Base-by-base conservation (phyloP, 352 stramenopile species). In the Blastocystis sp. region DNA sequence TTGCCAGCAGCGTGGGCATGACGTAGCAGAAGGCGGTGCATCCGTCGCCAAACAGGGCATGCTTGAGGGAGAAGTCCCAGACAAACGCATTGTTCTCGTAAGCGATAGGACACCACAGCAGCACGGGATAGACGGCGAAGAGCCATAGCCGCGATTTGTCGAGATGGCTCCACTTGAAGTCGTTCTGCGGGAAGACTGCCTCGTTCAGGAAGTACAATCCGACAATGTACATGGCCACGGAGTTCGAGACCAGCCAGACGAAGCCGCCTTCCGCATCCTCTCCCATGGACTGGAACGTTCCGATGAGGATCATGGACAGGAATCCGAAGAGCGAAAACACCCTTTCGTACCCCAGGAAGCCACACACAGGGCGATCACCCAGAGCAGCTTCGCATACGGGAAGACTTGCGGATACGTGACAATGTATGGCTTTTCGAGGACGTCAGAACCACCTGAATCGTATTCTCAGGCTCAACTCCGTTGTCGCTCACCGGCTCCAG, bases 301-400 rank as follows among this genome's bases (percentile, higher is more conserved):
- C 71, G 53, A 81, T n/a, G 11, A 81, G 45, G 10, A 65, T n/a
- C 41, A 65, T 81, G 7, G 71, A 64, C 23, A 81, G 48, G 38
- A 81, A 64, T 81, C 71, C 71, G 48, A 62, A 81, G 2, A 81
- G 48, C 34, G 48, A 81, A 59, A 81, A 81, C 38, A 81, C 23
- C 17, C 11, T 64, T 11, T 66, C 66, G 23, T n/a, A 81, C 34
- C 71, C 71, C 48, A 17, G 28, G 23, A 81, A 65, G 2, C 40
- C 71, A 65, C 48, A 21, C n/a, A 81, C 2, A 53, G 66, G 11
- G 52, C 48, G 21, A 81, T 11, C 64, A 81, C 17, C 71, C 71
- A 81, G 2, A 43, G 48, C 23, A 64, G n/a, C 43, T 81, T 81
- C 1, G 53, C 53, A 41, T 66, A 66, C 5, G 71, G 48, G 28